Evolutionary conservation across 73 alveolate genomes (phyloP).

Genomic region (Stentor coeruleus): DNA sequence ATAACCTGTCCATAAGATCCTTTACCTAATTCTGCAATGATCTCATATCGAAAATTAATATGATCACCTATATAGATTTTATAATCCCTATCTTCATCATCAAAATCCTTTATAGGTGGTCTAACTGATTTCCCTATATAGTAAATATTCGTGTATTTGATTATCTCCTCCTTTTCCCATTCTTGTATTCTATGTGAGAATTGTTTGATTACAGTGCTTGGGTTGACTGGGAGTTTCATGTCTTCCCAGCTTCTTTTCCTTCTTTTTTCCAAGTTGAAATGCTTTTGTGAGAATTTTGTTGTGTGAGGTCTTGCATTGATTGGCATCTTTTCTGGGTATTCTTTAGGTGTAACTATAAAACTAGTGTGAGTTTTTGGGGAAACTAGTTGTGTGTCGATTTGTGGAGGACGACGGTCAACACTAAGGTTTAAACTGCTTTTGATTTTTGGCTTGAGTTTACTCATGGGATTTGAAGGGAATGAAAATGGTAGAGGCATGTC

Average conservation of each 20-base stretch:
- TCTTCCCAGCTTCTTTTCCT: neutral
- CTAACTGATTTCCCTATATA: slow-evolving; percentile 21
- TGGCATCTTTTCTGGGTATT: neutral
- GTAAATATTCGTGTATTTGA: slow-evolving; percentile 27
- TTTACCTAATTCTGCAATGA: slow-evolving; percentile 14
- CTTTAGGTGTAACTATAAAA: neutral
- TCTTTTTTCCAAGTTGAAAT: neutral
- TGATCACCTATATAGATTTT: neutral
- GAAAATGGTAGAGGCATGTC: neutral
- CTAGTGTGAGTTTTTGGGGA: neutral
- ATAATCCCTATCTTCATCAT: slow-evolving; percentile 29
- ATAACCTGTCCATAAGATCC: slow-evolving; percentile 26
- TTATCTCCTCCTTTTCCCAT: slow-evolving; percentile 30
- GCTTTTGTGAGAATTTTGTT: neutral
- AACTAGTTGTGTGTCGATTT: neutral
- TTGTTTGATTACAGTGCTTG: neutral
- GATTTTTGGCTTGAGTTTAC: neutral
- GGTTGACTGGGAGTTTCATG: neutral
- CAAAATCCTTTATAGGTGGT: slow-evolving; percentile 60
- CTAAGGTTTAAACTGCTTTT: neutral
- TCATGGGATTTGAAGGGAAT: neutral
- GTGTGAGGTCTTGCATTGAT: neutral
- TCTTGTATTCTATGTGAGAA: slow-evolving; percentile 18
- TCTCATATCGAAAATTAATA: slow-evolving; percentile 22
- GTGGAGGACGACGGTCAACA: neutral